Conservation (phyloP, 1,284 basidiomycete species). For the Trametes sp. region DNA sequence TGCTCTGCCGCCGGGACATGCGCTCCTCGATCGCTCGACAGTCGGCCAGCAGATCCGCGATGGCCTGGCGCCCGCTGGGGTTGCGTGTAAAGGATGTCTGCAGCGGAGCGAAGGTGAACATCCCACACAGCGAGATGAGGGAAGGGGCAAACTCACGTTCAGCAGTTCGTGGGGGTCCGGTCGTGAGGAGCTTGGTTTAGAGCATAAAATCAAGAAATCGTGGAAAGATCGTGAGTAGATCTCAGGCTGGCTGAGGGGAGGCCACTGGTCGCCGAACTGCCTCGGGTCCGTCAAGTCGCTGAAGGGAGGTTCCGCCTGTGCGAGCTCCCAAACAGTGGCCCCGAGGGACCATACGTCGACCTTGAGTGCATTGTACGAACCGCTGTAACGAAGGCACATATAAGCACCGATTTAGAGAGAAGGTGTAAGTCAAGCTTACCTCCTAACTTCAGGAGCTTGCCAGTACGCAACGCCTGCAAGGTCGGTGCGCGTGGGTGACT, state of each 20-base stretch:
- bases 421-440: conserved; percentile 47
- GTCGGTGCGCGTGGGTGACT: conserved; percentile 59
- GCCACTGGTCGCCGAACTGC: conserved; percentile 67
- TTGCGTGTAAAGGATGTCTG: conserved; percentile 72
- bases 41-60: conserved; percentile 69
- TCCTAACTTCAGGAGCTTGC: conserved; percentile 79
- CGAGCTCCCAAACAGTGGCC: conserved; percentile 84
- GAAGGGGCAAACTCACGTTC: conserved; percentile 54
- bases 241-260: conserved; percentile 63
- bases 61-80: conserved; percentile 70
- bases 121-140: background rate
- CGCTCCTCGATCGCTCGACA: conserved; percentile 72
- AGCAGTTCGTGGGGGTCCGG: conserved; percentile 66
- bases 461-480: conserved; percentile 77
- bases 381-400: conserved; percentile 46
- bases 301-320: conserved; percentile 77
- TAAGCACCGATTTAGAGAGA: background rate
- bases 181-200: conserved; percentile 61
- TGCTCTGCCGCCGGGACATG: conserved; percentile 50
- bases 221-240: conserved; percentile 74
- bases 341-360: conserved; percentile 84
- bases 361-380: conserved; percentile 74
- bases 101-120: no score
- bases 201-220: conserved; percentile 75
- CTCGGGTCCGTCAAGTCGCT: conserved; percentile 56